Evolutionary conservation across 495 filamentous ascomycete species (phyloP), one percentile per base, ranked within the genome.

Genomic region (Aspergillus diversus): DNA sequence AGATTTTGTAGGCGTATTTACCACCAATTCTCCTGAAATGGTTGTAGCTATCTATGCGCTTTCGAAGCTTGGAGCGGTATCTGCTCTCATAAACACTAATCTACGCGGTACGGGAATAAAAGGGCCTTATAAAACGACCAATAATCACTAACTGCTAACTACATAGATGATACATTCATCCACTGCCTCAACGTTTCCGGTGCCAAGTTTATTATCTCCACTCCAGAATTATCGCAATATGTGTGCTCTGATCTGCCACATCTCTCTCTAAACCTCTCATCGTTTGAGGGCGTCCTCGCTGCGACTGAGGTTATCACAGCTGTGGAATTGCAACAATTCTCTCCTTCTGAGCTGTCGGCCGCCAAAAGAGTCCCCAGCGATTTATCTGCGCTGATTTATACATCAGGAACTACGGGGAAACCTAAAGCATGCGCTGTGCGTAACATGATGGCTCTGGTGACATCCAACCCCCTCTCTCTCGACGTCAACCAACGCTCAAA

Each of bases 81-180:
- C 93, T 17, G 93, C 94, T 4, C 90, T 97, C 67, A 88, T 99
- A 70, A 99, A 99, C 72, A 96, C 92, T 68, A 97, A 97, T 66
- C 75, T 98, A 27, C 83, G 84, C 13, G 90, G 89, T 61, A 83
- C 85, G 47, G 73, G 16, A 33, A 5, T 8, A n/a, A 9, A 2
- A 34, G 6, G 35, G 3, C 8, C 37, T 34, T 16, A 4, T 9
- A 7, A 15, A 33, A 35, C 49, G 7, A 50, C n/a, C 48, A 49
- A 42, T 1, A 7, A 11, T 49, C 47, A 46, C 58, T 58, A 56
- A 57, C 33, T 27, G 27, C 32, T 13, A 4, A 4, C 17, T 16
- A 34, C 9, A 32, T 52, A 84, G 80, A 82, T 39, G 80, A 80
- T 35, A 83, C 93, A 0, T 83, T 98, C 59, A 67, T 87, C n/a